These are phyloP conservation scores for Athelia sp. DNA, from an alignment of 1,284 basidiomycete species.

Conservation along the genomic window DNA sequence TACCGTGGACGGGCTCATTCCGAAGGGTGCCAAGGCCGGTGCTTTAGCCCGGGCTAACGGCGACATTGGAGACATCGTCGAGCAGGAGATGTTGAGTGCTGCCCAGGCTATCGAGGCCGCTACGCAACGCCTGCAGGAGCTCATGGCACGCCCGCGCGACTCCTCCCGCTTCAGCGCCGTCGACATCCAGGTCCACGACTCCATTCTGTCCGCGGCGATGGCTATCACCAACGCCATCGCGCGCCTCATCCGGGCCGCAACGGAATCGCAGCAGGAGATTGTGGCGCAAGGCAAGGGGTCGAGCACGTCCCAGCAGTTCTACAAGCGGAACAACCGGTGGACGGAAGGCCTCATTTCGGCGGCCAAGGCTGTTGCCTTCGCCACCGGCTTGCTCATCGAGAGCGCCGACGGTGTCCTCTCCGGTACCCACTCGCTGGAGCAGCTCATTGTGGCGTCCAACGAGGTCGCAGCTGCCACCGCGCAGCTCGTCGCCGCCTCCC, in stretches of 20 bases:
- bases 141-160: conserved; percentile 88
- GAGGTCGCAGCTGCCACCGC: conserved; percentile 97
- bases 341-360: conserved; percentile 99
- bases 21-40: conserved; percentile 74
- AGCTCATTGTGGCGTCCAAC: conserved; percentile 98
- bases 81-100: conserved; percentile 94
- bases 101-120: conserved; percentile 93
- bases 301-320: conserved; percentile 92
- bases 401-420: conserved; percentile 96
- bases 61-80: conserved; percentile 95
- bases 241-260: conserved; percentile 92
- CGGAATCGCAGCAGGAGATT: conserved; percentile 97
- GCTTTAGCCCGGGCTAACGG: conserved; percentile 78
- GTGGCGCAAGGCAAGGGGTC: conserved; percentile 93
- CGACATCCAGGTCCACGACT: conserved; percentile 96
- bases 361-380: conserved; percentile 96
- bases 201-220: conserved; percentile 90
- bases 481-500: conserved; percentile 96
- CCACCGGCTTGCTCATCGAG: conserved; percentile 96
- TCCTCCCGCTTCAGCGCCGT: conserved; percentile 81
- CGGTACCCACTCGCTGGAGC: conserved; percentile 95
- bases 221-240: conserved; percentile 95
- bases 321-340: conserved; percentile 99
- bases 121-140: conserved; percentile 83
- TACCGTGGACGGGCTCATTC: conserved; percentile 81